Evolutionary conservation across 345 rosid species (phyloP).

Genomic region (Salix exigua): DNA sequence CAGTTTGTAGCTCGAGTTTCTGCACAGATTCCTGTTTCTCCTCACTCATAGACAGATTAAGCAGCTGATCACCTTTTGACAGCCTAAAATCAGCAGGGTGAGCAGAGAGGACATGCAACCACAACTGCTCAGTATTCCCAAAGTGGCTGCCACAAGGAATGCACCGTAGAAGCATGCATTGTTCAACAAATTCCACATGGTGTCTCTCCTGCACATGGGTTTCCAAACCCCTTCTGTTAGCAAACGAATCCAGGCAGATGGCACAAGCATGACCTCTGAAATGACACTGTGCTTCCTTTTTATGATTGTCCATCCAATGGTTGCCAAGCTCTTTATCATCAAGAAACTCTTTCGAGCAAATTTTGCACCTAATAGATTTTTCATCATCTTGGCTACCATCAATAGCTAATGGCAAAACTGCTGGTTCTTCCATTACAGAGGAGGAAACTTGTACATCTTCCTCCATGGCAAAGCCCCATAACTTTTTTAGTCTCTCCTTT

Average conservation of each 20-base stretch:
- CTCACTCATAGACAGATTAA: constrained; percentile 17
- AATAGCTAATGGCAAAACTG: constrained; percentile 37
- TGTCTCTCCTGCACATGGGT: constrained; percentile 94
- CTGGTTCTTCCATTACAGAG: constrained; percentile 38
- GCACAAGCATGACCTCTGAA: constrained; percentile 92
- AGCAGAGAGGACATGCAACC: constrained; percentile 66
- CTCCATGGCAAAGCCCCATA: constrained; percentile 66
- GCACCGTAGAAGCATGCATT: constrained; percentile 96
- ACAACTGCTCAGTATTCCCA: constrained; percentile 77
- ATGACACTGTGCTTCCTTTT: constrained; percentile 75
- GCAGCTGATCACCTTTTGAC: constrained; percentile 38
- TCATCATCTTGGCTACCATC: constrained; percentile 39
- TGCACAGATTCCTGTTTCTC: constrained; percentile 29
- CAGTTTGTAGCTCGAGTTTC: constrained; percentile 37
- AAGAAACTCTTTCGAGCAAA: constrained; percentile 50
- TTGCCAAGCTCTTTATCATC: constrained; percentile 50
- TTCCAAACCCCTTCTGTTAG: constrained; percentile 64
- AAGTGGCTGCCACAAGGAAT: constrained; percentile 88
- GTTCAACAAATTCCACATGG: constrained; percentile 82
- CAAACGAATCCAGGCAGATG: constrained; percentile 90
- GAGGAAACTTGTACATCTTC: constrained; percentile 37
- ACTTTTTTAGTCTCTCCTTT: constrained; percentile 60
- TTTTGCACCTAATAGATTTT: constrained; percentile 52
- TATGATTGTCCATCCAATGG: constrained; percentile 73
- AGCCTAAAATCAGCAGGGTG: constrained; percentile 60